Evolutionary conservation across 805 yeast species (phyloP), one percentile per base, ranked within the genome.

Genomic region (Candida sakaeoensis): DNA sequence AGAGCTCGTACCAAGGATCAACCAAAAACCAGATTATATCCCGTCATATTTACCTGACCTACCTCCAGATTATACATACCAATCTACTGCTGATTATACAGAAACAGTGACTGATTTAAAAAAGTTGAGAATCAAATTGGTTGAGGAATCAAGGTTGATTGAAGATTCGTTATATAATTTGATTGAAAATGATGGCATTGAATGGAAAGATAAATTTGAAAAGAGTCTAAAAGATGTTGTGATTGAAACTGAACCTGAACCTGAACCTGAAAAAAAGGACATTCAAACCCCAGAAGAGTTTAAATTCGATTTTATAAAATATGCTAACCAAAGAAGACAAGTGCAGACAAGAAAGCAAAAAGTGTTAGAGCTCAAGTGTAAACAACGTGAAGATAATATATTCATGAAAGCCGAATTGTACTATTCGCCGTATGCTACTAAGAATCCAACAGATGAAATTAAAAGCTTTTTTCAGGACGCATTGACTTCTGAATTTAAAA

Each of bases 61-160:
- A 21, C 99, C 99, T 1, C 96, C 98, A 0, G 95, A 88, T 52
- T 95, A 90, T 60, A 91, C 98, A 0, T 91, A 84, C 57, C 80
- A 78, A 58, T 75, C 80, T 41, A 85, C 96, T 0, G 84, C 95
- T 0, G 72, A 73, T 46, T 89, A 68, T 55, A 72, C 80, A 41
- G 67, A 77, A 17, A 69, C 81, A 15, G 61, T 80, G 12, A 75
- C 80, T 1, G 91, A 87, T 52, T 86, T 90, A 44, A 77, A 82
- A 47, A 67, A 75, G 42, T 71, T 91, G 40, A 71, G 91, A 46
- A 77, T 84, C 40, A 76, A 77, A 50, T 67, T 90, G 37, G 90
- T 87, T 2, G 80, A 79, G 37, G 97, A 91, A 57, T 85, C 95
- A 22, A 69, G 85, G 41, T 65, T 80, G 38, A 93, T 91, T 2